These are phyloP conservation scores for Ceratocystis smalleyi DNA, from an alignment of 2,329 filamentous ascomycete species.

Conservation along the genomic window DNA sequence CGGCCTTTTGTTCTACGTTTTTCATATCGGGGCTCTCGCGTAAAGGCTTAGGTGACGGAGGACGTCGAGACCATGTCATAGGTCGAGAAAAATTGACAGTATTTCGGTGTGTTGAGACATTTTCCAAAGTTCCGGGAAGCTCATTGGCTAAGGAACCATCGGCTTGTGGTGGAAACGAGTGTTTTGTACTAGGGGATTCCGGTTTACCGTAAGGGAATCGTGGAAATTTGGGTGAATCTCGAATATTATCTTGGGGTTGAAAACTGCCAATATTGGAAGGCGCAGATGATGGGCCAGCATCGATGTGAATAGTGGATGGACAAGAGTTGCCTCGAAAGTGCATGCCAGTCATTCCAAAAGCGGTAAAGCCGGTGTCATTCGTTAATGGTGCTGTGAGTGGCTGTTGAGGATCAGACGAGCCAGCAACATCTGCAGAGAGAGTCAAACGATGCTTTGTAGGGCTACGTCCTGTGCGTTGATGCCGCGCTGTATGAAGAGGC, in stretches of 20 bases:
- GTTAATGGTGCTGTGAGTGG: slow-evolving; percentile 47
- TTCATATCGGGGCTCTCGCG: neutral
- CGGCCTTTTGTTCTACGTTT: neutral
- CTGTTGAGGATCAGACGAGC: slow-evolving; percentile 33
- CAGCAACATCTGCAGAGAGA: slow-evolving; percentile 43
- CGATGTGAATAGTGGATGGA: slow-evolving; percentile 34
- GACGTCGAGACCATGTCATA: slow-evolving; percentile 25
- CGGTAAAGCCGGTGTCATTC: slow-evolving; percentile 27
- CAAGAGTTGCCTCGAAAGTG: slow-evolving; percentile 40
- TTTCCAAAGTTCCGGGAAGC: neutral
- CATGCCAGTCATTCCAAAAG: slow-evolving; percentile 20
- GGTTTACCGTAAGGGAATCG: slow-evolving; percentile 26
- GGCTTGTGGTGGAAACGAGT: neutral
- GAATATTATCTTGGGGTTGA: slow-evolving; percentile 35
- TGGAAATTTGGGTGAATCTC: slow-evolving; percentile 27
- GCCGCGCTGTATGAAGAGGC: slow-evolving; percentile 31
- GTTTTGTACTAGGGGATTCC: neutral
- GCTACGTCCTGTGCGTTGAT: slow-evolving; percentile 36
- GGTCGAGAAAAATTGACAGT: slow-evolving; percentile 12
- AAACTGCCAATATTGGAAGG: slow-evolving; percentile 40
- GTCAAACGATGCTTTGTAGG: slow-evolving; percentile 46
- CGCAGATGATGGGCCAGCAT: slow-evolving; percentile 50
- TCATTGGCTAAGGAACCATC: neutral
- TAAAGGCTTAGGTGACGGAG: slow-evolving; percentile 31
- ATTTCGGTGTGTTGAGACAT: neutral